Base-by-base conservation (phyloP, 2,329 filamentous ascomycete species). In the Aspergillus ruber region DNA sequence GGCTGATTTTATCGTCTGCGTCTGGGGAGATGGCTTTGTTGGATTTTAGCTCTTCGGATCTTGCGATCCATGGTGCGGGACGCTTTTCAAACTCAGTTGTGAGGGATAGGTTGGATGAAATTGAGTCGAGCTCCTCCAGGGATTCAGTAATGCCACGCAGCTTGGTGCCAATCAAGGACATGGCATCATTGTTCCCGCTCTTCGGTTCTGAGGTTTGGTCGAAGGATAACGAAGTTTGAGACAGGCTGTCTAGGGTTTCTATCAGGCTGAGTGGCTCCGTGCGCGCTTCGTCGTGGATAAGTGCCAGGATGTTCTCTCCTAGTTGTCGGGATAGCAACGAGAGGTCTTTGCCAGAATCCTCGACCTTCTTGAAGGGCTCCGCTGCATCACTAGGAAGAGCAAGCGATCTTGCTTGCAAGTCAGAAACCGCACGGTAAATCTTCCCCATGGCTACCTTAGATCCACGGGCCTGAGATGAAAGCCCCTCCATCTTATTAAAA, bases 381-480 rank as follows among this genome's bases (percentile, higher is more conserved):
- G 77, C 72, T 1, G 83, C 85, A 32, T 88, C 83, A 3, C 81
- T 79, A 23, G 81, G 77, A 35, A 94, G 75, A 15, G 86, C 86
- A 44, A 95, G 74, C 6, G 85, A 90, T 44, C 90, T 77, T 3
- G 81, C 77, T 64, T 84, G 84, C 46, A 95, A 78, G 48, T 95
- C 90, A 50, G 88, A 82, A 10, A 95, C 72, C 15, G 86, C 82
- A 45, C 86, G 82, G 38, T 88, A 79, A 5, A 87, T 81, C 72
- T 95, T 95, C 47, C 84, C 81, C 42, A 86, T 82, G 43, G 91
- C 78, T 29, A 95, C 87, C 74, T 95, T 95, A 47, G 85, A 80
- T 62, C 86, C 90, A 50, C 90, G 81, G 6, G 86, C 87, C 60
- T 90, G 84, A 12, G 81, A 82, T 50, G 90, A 79, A 46, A 90